phyloP scores from a whole-genome alignment of 2,329 filamentous ascomycete genomes.

The Colletotrichum paranaense region DNA sequence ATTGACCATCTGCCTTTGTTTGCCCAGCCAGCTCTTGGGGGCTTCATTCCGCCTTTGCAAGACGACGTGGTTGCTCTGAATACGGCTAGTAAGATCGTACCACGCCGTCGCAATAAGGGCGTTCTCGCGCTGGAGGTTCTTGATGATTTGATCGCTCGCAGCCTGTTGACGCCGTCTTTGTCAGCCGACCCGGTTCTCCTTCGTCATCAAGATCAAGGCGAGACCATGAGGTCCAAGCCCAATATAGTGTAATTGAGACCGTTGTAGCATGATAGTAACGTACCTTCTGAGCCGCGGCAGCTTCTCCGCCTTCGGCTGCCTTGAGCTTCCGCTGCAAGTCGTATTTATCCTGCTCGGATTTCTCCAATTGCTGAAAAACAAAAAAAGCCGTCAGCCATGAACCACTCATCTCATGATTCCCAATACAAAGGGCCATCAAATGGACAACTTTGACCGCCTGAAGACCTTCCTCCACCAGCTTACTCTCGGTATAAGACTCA shows the following conservation, averaged over 20 bases:
- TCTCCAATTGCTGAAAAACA: slow-evolving; percentile 64
- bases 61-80: slow-evolving; percentile 87
- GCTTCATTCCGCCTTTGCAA: slow-evolving; percentile 79
- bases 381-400: slow-evolving; percentile 38
- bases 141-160: slow-evolving; percentile 66
- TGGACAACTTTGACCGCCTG: background rate
- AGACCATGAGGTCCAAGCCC: background rate
- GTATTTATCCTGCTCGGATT: slow-evolving; percentile 66
- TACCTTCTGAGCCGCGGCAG: slow-evolving; percentile 64
- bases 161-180: slow-evolving; percentile 48
- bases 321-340: slow-evolving; percentile 68
- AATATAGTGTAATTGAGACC: background rate
- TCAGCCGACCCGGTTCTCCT: background rate
- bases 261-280: slow-evolving; percentile 40
- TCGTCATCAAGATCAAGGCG: background rate
- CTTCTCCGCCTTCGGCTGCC: slow-evolving; percentile 60
- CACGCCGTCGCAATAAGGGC: slow-evolving; percentile 84
- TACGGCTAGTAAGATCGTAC: slow-evolving; percentile 82
- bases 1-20: slow-evolving; percentile 80
- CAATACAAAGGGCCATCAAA: background rate
- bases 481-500: background rate
- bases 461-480: slow-evolving; percentile 20
- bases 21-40: slow-evolving; percentile 86
- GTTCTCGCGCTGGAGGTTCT: slow-evolving; percentile 82
- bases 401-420: background rate